These are phyloP conservation scores for Cadophora sp. DNA, from an alignment of 2,329 filamentous ascomycete species.

Conservation along the genomic window DNA sequence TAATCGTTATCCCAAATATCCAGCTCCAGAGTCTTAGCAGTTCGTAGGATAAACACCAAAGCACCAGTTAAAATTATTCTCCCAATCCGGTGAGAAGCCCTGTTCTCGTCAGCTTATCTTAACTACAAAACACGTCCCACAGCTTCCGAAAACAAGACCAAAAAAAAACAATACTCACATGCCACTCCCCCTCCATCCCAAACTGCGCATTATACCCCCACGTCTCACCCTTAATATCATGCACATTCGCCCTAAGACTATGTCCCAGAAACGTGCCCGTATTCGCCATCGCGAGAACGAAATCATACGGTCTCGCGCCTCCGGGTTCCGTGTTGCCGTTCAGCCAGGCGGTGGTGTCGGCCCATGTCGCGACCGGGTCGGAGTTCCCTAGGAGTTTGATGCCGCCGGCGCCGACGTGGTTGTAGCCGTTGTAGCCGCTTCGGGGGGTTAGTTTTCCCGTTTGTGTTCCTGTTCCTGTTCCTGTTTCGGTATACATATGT, in stretches of 20 bases:
- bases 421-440: constrained; percentile 13
- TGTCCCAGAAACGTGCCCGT: background rate
- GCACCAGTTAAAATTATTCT: constrained; percentile 22
- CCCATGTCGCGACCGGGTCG: constrained; percentile 16
- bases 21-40: too few species aligned
- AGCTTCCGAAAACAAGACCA: too few species aligned
- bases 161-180: constrained; percentile 5
- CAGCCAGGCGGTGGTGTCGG: constrained; percentile 11
- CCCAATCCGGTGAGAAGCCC: constrained; percentile 17
- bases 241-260: constrained; percentile 3
- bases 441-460: background rate
- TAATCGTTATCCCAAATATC: too few species aligned
- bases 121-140: too few species aligned
- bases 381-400: constrained; percentile 16
- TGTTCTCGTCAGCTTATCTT: background rate
- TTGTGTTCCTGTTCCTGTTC: too few species aligned
- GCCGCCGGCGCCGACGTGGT: constrained; percentile 21
- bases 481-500: too few species aligned
- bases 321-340: background rate
- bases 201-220: constrained; percentile 22
- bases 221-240: background rate
- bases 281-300: background rate
- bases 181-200: constrained; percentile 14
- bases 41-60: constrained; percentile 21
- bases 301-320: constrained; percentile 2